Percentiles rank a stretch among this genome's conserved stretches.
phyloP scores from a whole-genome alignment of 2,329 filamentous ascomycete species.

The Metarhizium brunneum region DNA sequence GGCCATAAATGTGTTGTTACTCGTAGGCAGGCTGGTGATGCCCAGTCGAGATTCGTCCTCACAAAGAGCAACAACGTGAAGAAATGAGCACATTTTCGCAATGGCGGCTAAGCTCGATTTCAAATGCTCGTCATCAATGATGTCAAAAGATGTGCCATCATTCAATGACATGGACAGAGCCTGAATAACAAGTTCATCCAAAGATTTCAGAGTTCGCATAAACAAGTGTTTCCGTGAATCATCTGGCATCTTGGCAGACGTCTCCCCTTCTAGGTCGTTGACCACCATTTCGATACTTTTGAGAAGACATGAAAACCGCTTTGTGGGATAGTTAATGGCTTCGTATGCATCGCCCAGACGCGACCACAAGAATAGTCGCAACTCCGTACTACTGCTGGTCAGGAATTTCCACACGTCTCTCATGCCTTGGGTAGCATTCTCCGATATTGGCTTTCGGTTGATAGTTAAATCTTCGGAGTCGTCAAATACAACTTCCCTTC shows the following conservation, averaged over 20 bases:
- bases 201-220: constrained; percentile 66
- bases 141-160: constrained; percentile 65
- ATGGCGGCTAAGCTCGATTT: constrained; percentile 64
- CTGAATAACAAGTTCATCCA: constrained; percentile 68
- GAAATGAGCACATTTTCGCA: constrained; percentile 59
- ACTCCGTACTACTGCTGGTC: constrained; percentile 67
- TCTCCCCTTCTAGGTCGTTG: constrained; percentile 49
- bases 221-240: constrained; percentile 62
- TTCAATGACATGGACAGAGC: constrained; percentile 61
- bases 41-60: constrained; percentile 82
- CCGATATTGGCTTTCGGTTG: constrained; percentile 32
- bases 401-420: constrained; percentile 82
- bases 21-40: constrained; percentile 50
- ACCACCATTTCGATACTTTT: constrained; percentile 80
- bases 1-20: constrained; percentile 44
- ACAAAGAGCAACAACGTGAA: constrained; percentile 72
- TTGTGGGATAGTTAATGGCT: constrained; percentile 74
- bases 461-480: not conserved
- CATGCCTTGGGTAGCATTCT: constrained; percentile 47
- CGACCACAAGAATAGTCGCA: constrained; percentile 83
- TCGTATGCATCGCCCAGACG: constrained; percentile 84
- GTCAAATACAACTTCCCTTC: constrained; percentile 10
- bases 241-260: constrained; percentile 48
- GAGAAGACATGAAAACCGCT: constrained; percentile 79
- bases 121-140: constrained; percentile 72